phyloP scores from a whole-genome alignment of 331 rosid species.

The Stylosanthes scabra region DNA sequence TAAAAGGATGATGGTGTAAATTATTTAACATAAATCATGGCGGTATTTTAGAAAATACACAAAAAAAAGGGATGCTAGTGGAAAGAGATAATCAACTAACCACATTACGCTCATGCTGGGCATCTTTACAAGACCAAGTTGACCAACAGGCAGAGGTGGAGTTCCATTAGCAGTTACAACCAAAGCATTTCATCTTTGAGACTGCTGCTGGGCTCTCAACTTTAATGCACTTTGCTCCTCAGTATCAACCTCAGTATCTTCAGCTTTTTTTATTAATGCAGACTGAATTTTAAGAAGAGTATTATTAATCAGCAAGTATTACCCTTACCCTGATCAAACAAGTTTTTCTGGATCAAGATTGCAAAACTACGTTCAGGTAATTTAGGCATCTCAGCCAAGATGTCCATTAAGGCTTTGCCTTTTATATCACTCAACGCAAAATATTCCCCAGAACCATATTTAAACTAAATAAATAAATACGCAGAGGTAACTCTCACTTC shows the following conservation, averaged over 20 bases:
- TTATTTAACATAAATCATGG: conserved; percentile 13
- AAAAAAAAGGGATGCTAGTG: not conserved
- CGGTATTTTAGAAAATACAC: not conserved
- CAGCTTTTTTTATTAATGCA: conserved; percentile 91
- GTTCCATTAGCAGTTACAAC: too few relatives aligned
- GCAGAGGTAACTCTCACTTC: conserved; percentile 70
- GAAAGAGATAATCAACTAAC: conserved; percentile 51
- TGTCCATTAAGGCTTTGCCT: conserved; percentile 87
- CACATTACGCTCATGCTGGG: conserved; percentile 63
- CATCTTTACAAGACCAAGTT: conserved; percentile 81
- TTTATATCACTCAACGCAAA: conserved; percentile 90
- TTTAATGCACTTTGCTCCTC: conserved; percentile 97
- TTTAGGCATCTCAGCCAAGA: conserved; percentile 99
- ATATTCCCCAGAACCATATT: conserved; percentile 66
- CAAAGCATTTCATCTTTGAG: conserved; percentile 84
- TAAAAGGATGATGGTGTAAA: conserved; percentile 13
- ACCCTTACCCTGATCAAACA: conserved; percentile 24
- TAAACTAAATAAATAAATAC: conserved; percentile 2
- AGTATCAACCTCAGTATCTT: conserved; percentile 90
- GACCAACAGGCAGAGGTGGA: conserved; percentile 60
- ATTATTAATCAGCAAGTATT: conserved; percentile 30
- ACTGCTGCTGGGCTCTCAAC: conserved; percentile 84
- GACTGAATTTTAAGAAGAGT: conserved; percentile 61
- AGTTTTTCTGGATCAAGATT: conserved; percentile 34
- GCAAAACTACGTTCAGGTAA: conserved; percentile 85